Evolutionary conservation across 176 grass and related monocot species (phyloP), one percentile per base, ranked within the genome.

Genomic region (Thinopyrum elongatum): DNA sequence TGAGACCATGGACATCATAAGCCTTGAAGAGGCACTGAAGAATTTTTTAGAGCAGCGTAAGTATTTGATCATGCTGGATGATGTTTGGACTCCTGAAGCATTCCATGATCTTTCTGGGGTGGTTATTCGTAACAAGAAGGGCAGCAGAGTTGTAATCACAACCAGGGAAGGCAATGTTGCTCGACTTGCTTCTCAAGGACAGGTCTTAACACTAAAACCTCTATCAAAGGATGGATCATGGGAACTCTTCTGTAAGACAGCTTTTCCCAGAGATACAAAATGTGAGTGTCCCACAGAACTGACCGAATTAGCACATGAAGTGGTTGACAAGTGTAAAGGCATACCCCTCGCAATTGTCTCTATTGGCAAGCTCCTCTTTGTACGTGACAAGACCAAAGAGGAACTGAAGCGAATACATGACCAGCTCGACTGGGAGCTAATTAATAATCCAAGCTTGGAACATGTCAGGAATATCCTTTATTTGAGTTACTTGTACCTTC

Each of bases 231-330:
- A 47, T 29, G 38, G 63, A 8, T 80, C 78, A 6, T 80, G 78
- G 78, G 60, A 80, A 46, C 78, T 80, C 78, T 80, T 80, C 19
- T 11, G 78, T 65, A 80, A 22, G 15, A 80, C 44, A 10, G 78
- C 60, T 44, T 80, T 80, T 30, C 10, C 25, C 34, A 70, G 34
- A 22, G 34, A 70, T 70, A 70, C 68, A 65, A 63, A 65, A 3
- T 63, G 13, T 31, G 25, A 42, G 9, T 80, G 78, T 19, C 78
- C 78, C 0, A 6, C 8, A 13, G 38, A 65, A 22, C 38, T 80
- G 13, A 16, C 15, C 17, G 25, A 41, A 46, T 7, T 80, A 27
- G 39, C 60, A 29, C 2, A 65, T 39, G 7, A 28, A 65, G 17
- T 80, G 22, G 36, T 80, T 27, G 16, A 38, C 25, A 80, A 46